A percentile compares a stretch with the other conserved stretches of the same genome.
These are phyloP conservation scores for Lentinus brumalis DNA, from an alignment of 768 basidiomycete genomes.

Conservation along the genomic window DNA sequence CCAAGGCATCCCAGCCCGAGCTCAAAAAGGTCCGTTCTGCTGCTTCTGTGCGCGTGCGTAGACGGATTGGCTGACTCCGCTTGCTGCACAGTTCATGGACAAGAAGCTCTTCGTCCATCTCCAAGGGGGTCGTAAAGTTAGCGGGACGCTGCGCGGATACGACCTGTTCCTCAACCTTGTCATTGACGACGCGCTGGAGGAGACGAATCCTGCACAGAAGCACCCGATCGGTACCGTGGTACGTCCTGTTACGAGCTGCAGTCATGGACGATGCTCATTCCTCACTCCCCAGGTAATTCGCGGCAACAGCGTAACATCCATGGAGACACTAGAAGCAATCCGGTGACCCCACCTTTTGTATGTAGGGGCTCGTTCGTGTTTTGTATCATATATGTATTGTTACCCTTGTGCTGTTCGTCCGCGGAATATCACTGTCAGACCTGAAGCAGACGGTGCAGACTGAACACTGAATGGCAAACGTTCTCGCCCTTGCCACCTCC, in stretches of 20 bases:
- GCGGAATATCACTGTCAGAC: not conserved
- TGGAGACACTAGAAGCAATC: constrained; percentile 82
- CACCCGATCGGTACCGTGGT: constrained; percentile 92
- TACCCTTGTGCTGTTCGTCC: not conserved
- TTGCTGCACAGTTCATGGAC: constrained; percentile 86
- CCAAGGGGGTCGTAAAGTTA: constrained; percentile 94
- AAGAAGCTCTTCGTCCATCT: constrained; percentile 94
- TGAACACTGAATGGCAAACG: not conserved
- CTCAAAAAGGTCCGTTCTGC: constrained; percentile 84
- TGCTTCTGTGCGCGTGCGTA: not conserved
- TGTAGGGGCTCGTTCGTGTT: constrained; percentile 19
- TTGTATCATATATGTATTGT: constrained; percentile 23
- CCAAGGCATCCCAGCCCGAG: constrained; percentile 95
- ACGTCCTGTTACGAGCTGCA: constrained; percentile 35
- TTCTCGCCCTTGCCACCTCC: too few relatives aligned
- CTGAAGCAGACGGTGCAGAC: not conserved
- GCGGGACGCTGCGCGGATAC: constrained; percentile 92
- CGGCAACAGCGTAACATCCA: constrained; percentile 94
- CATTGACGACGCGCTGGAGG: constrained; percentile 93
- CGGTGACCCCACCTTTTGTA: constrained; percentile 33
- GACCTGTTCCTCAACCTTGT: constrained; percentile 99
- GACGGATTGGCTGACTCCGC: not conserved
- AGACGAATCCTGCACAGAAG: constrained; percentile 86
- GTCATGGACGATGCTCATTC: not conserved
- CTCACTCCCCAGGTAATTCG: constrained; percentile 75